A percentile compares a stretch with the other conserved stretches of the same genome.
These are phyloP conservation scores for Coelastrella sp. DNA, from an alignment of 139 green algal genomes.

Conservation along the genomic window DNA sequence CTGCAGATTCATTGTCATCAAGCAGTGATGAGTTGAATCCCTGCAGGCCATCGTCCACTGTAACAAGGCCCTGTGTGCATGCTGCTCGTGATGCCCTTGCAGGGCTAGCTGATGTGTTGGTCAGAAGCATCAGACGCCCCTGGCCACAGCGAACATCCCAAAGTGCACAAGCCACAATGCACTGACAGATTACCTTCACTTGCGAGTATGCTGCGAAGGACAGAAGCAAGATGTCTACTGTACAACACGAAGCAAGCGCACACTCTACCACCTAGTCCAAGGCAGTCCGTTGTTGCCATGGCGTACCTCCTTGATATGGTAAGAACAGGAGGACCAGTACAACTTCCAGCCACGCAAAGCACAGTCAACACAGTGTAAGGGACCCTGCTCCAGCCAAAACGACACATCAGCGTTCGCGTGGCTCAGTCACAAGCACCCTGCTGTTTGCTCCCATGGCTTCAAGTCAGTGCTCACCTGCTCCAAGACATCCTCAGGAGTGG, in stretches of 20 bases:
- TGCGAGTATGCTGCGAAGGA: too few species aligned
- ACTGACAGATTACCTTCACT: too few species aligned
- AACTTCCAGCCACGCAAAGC: constrained; percentile 1
- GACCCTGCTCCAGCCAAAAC: background rate
- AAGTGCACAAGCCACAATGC: too few species aligned
- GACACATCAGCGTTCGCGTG: too few species aligned
- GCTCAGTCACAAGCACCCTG: too few species aligned
- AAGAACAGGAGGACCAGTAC: constrained; percentile 10
- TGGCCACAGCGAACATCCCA: too few species aligned
- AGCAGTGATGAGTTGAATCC: background rate
- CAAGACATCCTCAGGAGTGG: background rate
- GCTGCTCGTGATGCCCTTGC: too few species aligned
- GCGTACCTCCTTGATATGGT: constrained; percentile 17
- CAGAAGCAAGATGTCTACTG: too few species aligned
- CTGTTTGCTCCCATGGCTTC: background rate
- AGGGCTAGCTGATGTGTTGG: too few species aligned
- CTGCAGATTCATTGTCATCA: too few species aligned
- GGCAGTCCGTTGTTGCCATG: background rate
- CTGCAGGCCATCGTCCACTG: background rate
- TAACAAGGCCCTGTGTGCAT: too few species aligned
- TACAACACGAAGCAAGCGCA: background rate
- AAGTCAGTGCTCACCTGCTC: background rate
- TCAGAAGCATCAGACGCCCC: too few species aligned
- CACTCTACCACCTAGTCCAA: background rate
- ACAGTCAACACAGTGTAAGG: background rate